phyloP scores from a whole-genome alignment of 495 filamentous ascomycete species.

The Monascus purpureus region DNA sequence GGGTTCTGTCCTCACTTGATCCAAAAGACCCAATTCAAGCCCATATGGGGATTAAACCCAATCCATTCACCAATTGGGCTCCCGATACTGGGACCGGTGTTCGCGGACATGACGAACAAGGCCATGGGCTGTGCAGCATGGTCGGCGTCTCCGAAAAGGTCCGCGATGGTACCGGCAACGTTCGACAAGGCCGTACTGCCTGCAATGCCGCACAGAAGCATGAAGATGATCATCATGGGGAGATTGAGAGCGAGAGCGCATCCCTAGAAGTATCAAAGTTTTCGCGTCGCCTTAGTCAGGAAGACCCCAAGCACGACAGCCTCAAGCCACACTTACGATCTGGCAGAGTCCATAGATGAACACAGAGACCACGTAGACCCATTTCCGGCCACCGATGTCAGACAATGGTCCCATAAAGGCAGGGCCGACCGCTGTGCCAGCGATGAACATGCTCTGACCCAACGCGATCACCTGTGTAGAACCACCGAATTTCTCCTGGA shows the following conservation, averaged over 20 bases:
- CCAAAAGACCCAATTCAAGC: constrained; percentile 22
- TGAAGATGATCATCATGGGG: constrained; percentile 25
- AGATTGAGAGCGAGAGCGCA: constrained; percentile 18
- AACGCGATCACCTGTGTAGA: constrained; percentile 14
- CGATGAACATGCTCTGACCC: constrained; percentile 15
- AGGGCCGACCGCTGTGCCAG: constrained; percentile 14
- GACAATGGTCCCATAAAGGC: constrained; percentile 15
- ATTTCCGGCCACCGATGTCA: constrained; percentile 24
- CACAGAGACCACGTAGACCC: constrained; percentile 21
- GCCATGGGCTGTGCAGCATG: constrained; percentile 23
- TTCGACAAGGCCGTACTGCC: constrained; percentile 23
- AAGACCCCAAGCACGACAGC: too few species aligned
- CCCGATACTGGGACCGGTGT: constrained; percentile 19
- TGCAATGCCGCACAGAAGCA: constrained; percentile 19
- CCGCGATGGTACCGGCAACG: constrained; percentile 23
- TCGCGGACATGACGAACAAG: constrained; percentile 20
- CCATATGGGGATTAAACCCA: constrained; percentile 12
- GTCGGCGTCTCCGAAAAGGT: constrained; percentile 21
- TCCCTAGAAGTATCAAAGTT: constrained; percentile 9
- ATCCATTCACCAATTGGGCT: constrained; percentile 21
- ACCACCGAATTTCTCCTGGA: constrained; percentile 16
- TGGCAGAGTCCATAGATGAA: constrained; percentile 17
- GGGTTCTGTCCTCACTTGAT: constrained; percentile 12
- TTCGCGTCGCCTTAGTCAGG: too few species aligned
- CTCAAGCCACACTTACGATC: constrained; percentile 14